A percentile compares a stretch with the other conserved stretches of the same genome.
Evolutionary conservation across 2,329 filamentous ascomycete species (phyloP).

Genomic region (Botrytis sinoallii): DNA sequence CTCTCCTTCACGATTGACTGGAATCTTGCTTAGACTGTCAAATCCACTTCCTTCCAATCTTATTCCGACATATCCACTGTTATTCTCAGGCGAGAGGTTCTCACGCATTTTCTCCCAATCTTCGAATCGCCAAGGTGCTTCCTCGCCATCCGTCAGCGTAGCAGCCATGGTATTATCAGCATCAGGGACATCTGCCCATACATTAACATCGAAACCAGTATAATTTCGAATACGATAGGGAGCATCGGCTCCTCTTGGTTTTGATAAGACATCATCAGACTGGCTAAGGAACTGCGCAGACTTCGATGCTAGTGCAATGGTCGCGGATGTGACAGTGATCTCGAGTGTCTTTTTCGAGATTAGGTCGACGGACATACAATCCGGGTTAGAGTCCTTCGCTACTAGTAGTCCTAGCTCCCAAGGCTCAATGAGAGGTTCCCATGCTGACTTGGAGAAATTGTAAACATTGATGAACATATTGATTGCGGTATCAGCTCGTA

Average conservation of each 20-base stretch:
- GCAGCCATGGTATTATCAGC: conserved; percentile 69
- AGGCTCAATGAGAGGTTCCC: conserved; percentile 94
- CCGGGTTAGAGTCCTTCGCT: conserved; percentile 70
- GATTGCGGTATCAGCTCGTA: conserved; percentile 85
- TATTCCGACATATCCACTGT: conserved; percentile 74
- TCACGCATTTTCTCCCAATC: conserved; percentile 96
- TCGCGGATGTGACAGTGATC: conserved; percentile 86
- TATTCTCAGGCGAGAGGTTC: conserved; percentile 80
- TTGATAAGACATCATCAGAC: conserved; percentile 80
- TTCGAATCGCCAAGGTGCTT: conserved; percentile 94
- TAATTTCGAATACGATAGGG: conserved; percentile 94
- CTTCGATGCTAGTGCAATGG: conserved; percentile 89
- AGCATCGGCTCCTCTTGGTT: conserved; percentile 85
- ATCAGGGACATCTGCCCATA: conserved; percentile 71
- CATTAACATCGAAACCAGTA: conserved; percentile 84
- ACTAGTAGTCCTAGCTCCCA: conserved; percentile 94
- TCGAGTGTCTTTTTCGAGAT: conserved; percentile 89
- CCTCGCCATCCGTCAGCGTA: conserved; percentile 81
- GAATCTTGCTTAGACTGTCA: conserved; percentile 82
- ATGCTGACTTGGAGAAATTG: conserved; percentile 98
- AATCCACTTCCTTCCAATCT: conserved; percentile 92
- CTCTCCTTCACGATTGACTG: conserved; percentile 92
- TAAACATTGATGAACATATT: conserved; percentile 96
- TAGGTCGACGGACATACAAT: conserved; percentile 77
- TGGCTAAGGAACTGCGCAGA: conserved; percentile 88